A percentile compares a stretch with the other conserved stretches of the same genome.
Conservation (phyloP, 1,139 yeast species). For the Pichia sp. region DNA sequence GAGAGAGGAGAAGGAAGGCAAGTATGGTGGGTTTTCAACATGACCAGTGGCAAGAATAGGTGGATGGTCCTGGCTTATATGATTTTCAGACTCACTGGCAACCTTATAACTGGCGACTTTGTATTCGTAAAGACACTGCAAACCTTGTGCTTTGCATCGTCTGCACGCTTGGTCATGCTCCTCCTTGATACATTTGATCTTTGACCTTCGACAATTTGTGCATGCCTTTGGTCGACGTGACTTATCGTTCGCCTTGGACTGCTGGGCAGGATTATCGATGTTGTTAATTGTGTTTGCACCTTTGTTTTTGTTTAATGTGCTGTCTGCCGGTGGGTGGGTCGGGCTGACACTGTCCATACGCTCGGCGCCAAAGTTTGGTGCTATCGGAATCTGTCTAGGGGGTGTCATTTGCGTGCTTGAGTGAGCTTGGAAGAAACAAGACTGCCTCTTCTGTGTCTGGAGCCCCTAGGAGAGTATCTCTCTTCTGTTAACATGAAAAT, state of each 20-base stretch:
- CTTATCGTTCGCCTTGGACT: background rate
- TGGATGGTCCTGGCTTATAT: background rate
- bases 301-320: background rate
- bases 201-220: conserved; percentile 56
- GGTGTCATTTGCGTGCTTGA: background rate
- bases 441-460: too few relatives aligned
- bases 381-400: background rate
- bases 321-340: background rate
- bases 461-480: too few relatives aligned
- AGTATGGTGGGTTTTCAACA: background rate
- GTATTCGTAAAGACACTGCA: conserved; percentile 54
- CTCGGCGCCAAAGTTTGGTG: background rate
- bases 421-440: background rate
- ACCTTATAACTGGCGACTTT: conserved; percentile 47
- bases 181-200: conserved; percentile 51
- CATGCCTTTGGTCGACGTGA: conserved; percentile 50
- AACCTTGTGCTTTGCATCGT: conserved; percentile 49
- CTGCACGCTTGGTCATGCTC: conserved; percentile 52
- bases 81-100: conserved; percentile 20
- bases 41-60: background rate
- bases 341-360: background rate
- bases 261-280: background rate
- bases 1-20: background rate
- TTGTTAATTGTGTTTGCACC: background rate
- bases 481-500: background rate